Percentiles rank a stretch among this genome's conserved stretches.
These are phyloP conservation scores for Tricholoma hemisulphureum DNA, from an alignment of 768 basidiomycete genomes.

Conservation along the genomic window DNA sequence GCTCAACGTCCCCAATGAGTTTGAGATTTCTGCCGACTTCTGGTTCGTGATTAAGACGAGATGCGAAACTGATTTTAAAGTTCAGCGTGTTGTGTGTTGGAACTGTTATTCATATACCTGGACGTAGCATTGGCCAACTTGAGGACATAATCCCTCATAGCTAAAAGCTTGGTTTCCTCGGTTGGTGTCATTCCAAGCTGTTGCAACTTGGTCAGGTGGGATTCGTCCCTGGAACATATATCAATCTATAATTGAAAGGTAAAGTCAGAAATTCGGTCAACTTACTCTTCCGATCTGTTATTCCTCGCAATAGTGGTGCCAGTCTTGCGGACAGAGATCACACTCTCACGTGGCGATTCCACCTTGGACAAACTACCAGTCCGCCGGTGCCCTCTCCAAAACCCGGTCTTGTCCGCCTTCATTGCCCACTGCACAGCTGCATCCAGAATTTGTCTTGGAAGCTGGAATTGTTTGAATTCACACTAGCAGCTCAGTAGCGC, in stretches of 20 bases:
- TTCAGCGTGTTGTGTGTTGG: not conserved
- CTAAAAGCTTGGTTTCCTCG: constrained; percentile 85
- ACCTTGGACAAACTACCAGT: constrained; percentile 37
- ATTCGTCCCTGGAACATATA: constrained; percentile 61
- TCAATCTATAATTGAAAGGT: not conserved
- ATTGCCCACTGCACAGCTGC: constrained; percentile 87
- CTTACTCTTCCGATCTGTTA: constrained; percentile 76
- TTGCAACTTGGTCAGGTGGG: constrained; percentile 72
- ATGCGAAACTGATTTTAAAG: constrained; percentile 53
- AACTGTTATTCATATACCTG: constrained; percentile 45
- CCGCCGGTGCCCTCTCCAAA: constrained; percentile 67
- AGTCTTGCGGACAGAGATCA: constrained; percentile 60
- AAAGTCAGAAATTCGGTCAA: not conserved
- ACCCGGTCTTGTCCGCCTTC: constrained; percentile 74
- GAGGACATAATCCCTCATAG: constrained; percentile 84
- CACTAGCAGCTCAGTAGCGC: not conserved
- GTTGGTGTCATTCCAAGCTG: constrained; percentile 80
- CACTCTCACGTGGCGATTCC: constrained; percentile 72
- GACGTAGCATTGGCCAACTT: constrained; percentile 79
- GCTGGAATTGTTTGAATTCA: constrained; percentile 24
- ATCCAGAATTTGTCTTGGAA: constrained; percentile 72
- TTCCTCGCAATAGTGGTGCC: constrained; percentile 46
- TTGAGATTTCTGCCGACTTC: constrained; percentile 65
- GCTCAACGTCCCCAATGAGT: constrained; percentile 64
- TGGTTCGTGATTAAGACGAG: constrained; percentile 59